Evolutionary conservation across 2,329 filamentous ascomycete genomes (phyloP), one percentile per base, ranked within the genome.

Genomic region (Rutstroemia sp.): DNA sequence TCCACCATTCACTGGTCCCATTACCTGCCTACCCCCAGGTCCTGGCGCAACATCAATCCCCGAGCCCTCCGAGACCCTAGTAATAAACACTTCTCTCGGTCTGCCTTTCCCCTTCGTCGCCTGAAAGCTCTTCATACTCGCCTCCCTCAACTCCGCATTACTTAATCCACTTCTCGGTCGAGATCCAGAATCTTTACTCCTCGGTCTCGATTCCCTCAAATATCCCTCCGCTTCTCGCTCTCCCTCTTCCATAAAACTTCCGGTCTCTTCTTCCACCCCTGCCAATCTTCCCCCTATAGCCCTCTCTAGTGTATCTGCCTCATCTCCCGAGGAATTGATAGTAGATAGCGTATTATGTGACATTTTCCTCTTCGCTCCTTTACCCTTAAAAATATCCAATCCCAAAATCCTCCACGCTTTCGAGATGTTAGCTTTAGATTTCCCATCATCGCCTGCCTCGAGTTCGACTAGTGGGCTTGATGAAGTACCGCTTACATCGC

Each of bases 401-500:
- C 53, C 53, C 4, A 55, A 19, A 14, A 50, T 37, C 19, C 37
- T 55, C 53, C 53, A 55, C 8, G 53, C 53, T 50, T 55, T 55
- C 4, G 18, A 37, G 4, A 50, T 25, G 0, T 34, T 39, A 10
- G 44, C 44, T 27, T 55, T 55, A 9, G 44, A n/a, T 9, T 55
- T 19, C 6, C 53, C 53, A 25, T 55, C 46, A n/a, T 45, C 30
- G 4, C 50, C 49, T 4, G 55, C 55, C 4, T 57, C 55, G 8
- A 57, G 37, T 21, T 57, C 55, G 4, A 57, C 55, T 9, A 52
- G 34, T 5, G 55, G 41, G 25, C 38, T 48, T 14, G 50, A 47
- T 2, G 55, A 53, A 9, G 42, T 38, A 6, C 41, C 27, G 34
- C 49, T 52, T 9, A 52, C 49, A 14, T 53, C 54, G 14, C 54